These are phyloP conservation scores for Clitopilus passeckerianus DNA, from an alignment of 768 basidiomycete species.

Conservation along the genomic window DNA sequence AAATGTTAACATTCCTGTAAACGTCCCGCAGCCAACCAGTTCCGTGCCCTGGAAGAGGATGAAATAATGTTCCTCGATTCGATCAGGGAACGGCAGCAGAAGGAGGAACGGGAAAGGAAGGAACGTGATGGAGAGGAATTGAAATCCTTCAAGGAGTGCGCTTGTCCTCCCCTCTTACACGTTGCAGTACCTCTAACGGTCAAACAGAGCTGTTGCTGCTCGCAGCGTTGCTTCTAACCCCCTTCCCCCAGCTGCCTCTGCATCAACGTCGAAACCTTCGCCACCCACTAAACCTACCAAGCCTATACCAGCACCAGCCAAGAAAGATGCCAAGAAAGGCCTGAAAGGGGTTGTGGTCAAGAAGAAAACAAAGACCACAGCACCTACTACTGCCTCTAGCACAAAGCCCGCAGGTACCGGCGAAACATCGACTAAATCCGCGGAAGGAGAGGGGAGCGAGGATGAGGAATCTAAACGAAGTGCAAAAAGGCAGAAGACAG, in stretches of 20 bases:
- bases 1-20: constrained; percentile 5
- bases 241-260: constrained; percentile 31
- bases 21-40: constrained; percentile 65
- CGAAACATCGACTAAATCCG: constrained; percentile 8
- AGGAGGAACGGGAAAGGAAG: constrained; percentile 72
- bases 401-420: not conserved
- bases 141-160: constrained; percentile 72
- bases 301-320: constrained; percentile 25
- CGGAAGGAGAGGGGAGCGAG: constrained; percentile 9
- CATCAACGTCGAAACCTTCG: constrained; percentile 21
- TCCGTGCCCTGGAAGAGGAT: constrained; percentile 85
- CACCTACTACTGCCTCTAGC: constrained; percentile 8
- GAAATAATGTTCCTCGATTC: constrained; percentile 88
- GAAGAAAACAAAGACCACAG: constrained; percentile 53
- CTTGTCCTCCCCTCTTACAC: constrained; percentile 1
- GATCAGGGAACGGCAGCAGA: constrained; percentile 67
- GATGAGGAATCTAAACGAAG: constrained; percentile 30
- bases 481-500: constrained; percentile 56
- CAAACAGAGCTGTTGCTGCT: constrained; percentile 60
- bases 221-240: constrained; percentile 45
- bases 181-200: constrained; percentile 3
- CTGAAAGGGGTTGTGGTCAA: constrained; percentile 81
- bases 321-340: constrained; percentile 61
- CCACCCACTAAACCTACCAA: constrained; percentile 20
- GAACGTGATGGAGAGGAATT: constrained; percentile 77